A percentile compares a stretch with the other conserved stretches of the same genome.
These are phyloP conservation scores for Lagenaria siceraria DNA, from an alignment of 306 rosid species.

Conservation along the genomic window DNA sequence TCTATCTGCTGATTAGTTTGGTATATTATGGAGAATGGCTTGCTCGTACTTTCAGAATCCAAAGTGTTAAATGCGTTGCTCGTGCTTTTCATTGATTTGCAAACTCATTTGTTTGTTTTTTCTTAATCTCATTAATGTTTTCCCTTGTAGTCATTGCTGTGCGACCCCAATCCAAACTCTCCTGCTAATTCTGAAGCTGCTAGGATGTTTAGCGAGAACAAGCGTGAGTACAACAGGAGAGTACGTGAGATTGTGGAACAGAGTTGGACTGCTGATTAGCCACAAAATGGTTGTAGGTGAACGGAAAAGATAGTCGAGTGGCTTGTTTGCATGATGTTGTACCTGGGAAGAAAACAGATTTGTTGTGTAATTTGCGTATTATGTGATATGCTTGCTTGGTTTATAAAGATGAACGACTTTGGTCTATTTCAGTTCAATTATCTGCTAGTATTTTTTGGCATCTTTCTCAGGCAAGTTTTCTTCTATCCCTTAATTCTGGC, in stretches of 20 bases:
- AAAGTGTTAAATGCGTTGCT: not conserved
- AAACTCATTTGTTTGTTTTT: not conserved
- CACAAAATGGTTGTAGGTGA: constrained; percentile 10
- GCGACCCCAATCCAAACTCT: constrained; percentile 97
- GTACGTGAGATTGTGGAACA: constrained; percentile 90
- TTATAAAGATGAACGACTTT: constrained; percentile 8
- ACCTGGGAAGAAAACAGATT: constrained; percentile 29
- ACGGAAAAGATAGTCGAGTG: constrained; percentile 25
- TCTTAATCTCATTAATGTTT: not conserved
- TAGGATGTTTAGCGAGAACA: constrained; percentile 88
- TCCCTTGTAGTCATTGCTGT: constrained; percentile 76
- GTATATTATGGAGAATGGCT: not conserved
- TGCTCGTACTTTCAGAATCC: not conserved
- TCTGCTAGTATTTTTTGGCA: not conserved
- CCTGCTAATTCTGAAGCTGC: constrained; percentile 99
- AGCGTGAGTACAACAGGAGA: constrained; percentile 89
- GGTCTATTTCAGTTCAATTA: not conserved
- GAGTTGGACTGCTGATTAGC: constrained; percentile 99
- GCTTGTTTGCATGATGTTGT: constrained; percentile 38
- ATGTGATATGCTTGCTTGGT: constrained; percentile 40
- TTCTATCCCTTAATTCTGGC: not conserved
- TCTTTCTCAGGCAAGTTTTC: constrained; percentile 4
- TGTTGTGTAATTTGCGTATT: not conserved
- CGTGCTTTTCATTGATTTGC: not conserved
- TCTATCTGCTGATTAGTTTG: not conserved